Evolutionary conservation across 2,329 filamentous ascomycete species (phyloP).

Genomic region (Venturia pyrina): DNA sequence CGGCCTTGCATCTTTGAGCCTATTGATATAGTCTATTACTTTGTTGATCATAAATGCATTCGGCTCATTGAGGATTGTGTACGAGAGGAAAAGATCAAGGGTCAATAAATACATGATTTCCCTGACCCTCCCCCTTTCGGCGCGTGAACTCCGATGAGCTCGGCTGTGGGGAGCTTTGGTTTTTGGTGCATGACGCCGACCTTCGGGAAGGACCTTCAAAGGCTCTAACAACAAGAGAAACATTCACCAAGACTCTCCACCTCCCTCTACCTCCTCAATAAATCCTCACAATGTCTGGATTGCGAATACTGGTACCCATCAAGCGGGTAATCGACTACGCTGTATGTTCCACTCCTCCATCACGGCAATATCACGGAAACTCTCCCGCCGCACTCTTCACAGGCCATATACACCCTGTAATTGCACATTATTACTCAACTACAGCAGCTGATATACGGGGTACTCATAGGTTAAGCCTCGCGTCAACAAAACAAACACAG

Average conservation of each 20-base stretch:
- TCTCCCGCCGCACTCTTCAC: constrained; percentile 7
- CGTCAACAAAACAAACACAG: constrained; percentile 65
- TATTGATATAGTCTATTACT: too few relatives aligned
- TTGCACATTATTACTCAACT: not conserved
- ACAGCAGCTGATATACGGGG: constrained; percentile 9
- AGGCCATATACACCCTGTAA: constrained; percentile 10
- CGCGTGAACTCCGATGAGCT: too few relatives aligned
- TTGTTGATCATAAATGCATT: too few relatives aligned
- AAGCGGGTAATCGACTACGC: constrained; percentile 52
- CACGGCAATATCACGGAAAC: not conserved
- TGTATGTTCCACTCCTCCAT: constrained; percentile 25
- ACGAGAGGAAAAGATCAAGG: too few relatives aligned
- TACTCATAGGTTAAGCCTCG: constrained; percentile 53
- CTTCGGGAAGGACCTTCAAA: too few relatives aligned
- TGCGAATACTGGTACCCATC: constrained; percentile 46
- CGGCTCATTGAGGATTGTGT: too few relatives aligned
- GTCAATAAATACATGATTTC: too few relatives aligned
- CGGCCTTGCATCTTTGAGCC: too few relatives aligned
- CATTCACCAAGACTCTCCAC: not conserved
- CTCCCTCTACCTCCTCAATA: not conserved
- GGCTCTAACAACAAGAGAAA: too few relatives aligned
- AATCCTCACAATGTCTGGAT: constrained; percentile 29
- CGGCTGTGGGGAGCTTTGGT: too few relatives aligned
- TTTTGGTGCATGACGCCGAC: too few relatives aligned
- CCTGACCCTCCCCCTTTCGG: too few relatives aligned